These are phyloP conservation scores for Trametes sp. DNA, from an alignment of 1,284 basidiomycete genomes.

Conservation along the genomic window DNA sequence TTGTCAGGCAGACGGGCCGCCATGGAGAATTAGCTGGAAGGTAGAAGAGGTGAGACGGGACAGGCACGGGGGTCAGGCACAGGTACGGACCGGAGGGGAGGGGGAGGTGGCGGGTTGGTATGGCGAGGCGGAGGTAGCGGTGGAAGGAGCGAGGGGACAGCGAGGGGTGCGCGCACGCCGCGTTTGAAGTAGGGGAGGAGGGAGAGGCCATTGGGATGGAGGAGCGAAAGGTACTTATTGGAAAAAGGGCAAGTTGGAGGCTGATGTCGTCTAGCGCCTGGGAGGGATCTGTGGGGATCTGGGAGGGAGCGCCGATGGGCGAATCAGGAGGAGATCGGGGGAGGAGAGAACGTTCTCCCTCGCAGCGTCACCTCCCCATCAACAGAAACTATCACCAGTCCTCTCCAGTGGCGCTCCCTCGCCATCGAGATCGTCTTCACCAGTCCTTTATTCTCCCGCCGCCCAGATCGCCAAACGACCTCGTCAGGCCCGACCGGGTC, in stretches of 20 bases:
- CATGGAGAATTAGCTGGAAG: conserved; percentile 8
- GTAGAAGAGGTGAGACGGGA: not conserved
- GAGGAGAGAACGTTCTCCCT: conserved; percentile 26
- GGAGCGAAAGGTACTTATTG: conserved; percentile 21
- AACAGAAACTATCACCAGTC: conserved; percentile 26
- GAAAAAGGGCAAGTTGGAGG: not conserved
- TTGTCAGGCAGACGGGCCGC: not conserved
- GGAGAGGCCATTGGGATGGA: conserved; percentile 11
- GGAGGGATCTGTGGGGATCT: conserved; percentile 23
- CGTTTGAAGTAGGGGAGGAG: conserved; percentile 8
- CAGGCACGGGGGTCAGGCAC: not conserved
- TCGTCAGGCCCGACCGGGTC: not conserved
- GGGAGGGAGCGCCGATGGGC: not conserved
- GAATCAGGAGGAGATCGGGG: conserved; percentile 22
- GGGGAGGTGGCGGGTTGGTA: not conserved
- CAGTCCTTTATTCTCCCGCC: conserved; percentile 11
- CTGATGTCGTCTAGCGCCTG: conserved; percentile 13
- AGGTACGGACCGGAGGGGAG: not conserved
- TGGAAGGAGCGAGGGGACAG: not conserved
- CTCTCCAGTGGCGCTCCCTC: conserved; percentile 16
- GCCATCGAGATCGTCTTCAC: conserved; percentile 23
- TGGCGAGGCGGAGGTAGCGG: not conserved
- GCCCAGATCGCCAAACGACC: not conserved
- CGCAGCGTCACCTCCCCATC: conserved; percentile 23
- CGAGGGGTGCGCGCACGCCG: not conserved